Evolutionary conservation across 768 basidiomycete species (phyloP).

Genomic region (Solioccasus polychromus): DNA sequence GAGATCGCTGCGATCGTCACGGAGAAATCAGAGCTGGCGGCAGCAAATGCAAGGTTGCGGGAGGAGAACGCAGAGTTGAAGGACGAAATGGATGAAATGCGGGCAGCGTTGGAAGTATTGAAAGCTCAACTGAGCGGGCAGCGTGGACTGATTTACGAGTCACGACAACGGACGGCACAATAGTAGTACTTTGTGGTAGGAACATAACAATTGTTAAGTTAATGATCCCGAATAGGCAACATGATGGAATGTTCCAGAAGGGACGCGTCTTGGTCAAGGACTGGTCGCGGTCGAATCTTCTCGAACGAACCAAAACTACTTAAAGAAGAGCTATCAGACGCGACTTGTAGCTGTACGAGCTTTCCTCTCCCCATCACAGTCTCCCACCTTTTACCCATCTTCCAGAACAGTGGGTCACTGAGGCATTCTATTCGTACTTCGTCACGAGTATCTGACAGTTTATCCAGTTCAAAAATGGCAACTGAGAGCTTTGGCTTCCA

Average conservation of each 20-base stretch:
- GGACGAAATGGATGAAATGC: constrained; percentile 63
- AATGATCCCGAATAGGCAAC: constrained; percentile 25
- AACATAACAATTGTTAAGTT: no score
- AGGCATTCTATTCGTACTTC: neutral
- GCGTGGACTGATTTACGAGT: constrained; percentile 43
- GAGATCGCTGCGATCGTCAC: constrained; percentile 45
- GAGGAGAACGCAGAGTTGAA: constrained; percentile 56
- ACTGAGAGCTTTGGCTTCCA: constrained; percentile 94
- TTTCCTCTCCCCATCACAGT: constrained; percentile 12
- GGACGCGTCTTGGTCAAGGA: constrained; percentile 13
- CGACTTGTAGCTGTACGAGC: constrained; percentile 11
- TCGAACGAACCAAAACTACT: constrained; percentile 40
- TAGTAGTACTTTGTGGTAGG: neutral
- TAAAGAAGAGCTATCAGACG: constrained; percentile 30
- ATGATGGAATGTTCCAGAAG: constrained; percentile 36
- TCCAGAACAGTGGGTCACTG: constrained; percentile 18
- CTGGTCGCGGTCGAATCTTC: constrained; percentile 40
- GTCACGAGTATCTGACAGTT: constrained; percentile 11
- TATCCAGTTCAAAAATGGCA: constrained; percentile 50
- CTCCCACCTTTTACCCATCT: constrained; percentile 4
- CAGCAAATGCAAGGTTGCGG: constrained; percentile 50
- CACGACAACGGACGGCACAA: constrained; percentile 37
- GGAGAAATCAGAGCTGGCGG: constrained; percentile 45
- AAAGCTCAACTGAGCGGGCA: constrained; percentile 54
- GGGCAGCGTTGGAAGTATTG: constrained; percentile 66